phyloP scores from a whole-genome alignment of 257 asterid genomes.

The Solanum corneliomulleri region DNA sequence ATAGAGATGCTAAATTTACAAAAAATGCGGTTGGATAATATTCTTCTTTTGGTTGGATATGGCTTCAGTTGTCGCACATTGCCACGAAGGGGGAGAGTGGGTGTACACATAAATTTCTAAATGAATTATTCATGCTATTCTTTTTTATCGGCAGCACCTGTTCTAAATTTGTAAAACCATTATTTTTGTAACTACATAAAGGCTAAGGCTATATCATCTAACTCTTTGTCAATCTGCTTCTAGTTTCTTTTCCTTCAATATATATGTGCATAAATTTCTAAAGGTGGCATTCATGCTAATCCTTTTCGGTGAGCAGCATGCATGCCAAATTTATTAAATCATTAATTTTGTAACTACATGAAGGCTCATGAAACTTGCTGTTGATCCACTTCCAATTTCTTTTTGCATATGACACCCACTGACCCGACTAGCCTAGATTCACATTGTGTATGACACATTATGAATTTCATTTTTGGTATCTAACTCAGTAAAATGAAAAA shows the following conservation, averaged over 20 bases:
- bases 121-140: not conserved
- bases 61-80: not conserved
- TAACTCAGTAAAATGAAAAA: not conserved
- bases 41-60: not conserved
- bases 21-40: not conserved
- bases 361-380: slow-evolving; percentile 22
- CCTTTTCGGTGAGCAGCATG: not conserved
- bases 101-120: not conserved
- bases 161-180: not conserved
- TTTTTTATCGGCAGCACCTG: not conserved
- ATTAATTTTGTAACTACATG: not conserved
- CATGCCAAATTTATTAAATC: not conserved
- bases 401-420: not conserved
- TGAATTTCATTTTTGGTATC: not conserved
- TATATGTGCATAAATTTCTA: not conserved
- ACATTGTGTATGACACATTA: not conserved
- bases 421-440: not conserved
- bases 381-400: not conserved
- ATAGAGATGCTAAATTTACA: not conserved
- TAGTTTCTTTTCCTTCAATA: not conserved
- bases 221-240: not conserved
- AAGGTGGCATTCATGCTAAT: not conserved
- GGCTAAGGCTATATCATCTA: not conserved
- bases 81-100: not conserved
- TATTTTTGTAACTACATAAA: not conserved